Conservation (phyloP, 73 alveolate genomes). For the Paramecium biaurelia region DNA sequence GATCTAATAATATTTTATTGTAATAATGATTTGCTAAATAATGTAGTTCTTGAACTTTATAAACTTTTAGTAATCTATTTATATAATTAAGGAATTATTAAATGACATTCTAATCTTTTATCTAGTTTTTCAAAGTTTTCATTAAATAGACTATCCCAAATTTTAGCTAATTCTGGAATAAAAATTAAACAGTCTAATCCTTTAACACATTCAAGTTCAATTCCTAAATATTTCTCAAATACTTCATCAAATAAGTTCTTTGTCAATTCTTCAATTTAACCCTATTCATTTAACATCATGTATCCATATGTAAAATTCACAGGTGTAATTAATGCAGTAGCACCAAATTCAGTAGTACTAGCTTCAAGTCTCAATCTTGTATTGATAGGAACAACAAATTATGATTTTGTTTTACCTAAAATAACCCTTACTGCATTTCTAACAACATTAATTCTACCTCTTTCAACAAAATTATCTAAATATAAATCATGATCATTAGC, state of each 20-base stretch:
- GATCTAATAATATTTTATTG: background rate
- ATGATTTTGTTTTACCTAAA: background rate
- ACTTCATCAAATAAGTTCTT: background rate
- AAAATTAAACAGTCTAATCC: constrained; percentile 18
- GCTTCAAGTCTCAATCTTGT: constrained; percentile 5
- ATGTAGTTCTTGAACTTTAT: background rate
- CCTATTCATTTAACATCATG: constrained; percentile 1
- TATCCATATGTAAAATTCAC: background rate
- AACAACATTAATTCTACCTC: constrained; percentile 38
- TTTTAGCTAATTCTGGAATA: constrained; percentile 2
- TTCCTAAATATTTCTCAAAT: background rate
- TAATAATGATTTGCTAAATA: background rate
- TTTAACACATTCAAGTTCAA: background rate
- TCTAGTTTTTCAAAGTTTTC: constrained; percentile 1
- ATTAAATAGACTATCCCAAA: background rate
- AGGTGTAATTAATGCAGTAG: constrained; percentile 2
- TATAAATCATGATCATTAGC: constrained; percentile 33
- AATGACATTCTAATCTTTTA: background rate
- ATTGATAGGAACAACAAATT: background rate
- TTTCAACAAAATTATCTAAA: constrained; percentile 20
- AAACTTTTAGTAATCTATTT: background rate
- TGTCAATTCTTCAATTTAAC: background rate
- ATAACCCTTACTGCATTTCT: background rate
- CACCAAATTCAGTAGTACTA: constrained; percentile 1
- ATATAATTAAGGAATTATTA: background rate